Conservation (phyloP, 768 basidiomycete species). For the Paxillus rubicundulus region DNA sequence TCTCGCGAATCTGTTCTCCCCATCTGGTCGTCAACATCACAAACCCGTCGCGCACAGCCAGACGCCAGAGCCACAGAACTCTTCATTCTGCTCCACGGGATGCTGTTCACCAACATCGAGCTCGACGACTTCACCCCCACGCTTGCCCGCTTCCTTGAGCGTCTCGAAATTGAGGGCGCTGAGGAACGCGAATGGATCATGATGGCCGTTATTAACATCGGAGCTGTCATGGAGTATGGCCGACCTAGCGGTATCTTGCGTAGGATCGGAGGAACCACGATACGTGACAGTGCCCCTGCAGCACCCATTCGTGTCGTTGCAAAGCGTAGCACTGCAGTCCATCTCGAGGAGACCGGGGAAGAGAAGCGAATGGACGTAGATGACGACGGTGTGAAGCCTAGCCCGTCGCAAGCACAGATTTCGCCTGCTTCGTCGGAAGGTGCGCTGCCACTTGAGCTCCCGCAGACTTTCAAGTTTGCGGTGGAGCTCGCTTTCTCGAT, state of each 20-base stretch:
- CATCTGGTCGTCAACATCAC: conserved; percentile 74
- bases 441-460: conserved; percentile 43
- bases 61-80: conserved; percentile 74
- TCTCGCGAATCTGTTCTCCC: conserved; percentile 89
- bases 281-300: conserved; percentile 35
- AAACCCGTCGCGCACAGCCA: conserved; percentile 65
- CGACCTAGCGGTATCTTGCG: conserved; percentile 66
- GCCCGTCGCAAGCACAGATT: conserved; percentile 19
- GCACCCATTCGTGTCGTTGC: conserved; percentile 49
- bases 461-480: conserved; percentile 69
- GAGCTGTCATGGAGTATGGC: conserved; percentile 86
- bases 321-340: conserved; percentile 39
- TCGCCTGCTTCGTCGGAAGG: conserved; percentile 32
- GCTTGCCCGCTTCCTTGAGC: conserved; percentile 82
- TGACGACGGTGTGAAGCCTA: conserved; percentile 37
- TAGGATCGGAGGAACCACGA: conserved; percentile 50
- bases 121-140: conserved; percentile 87
- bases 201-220: conserved; percentile 88
- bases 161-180: conserved; percentile 76
- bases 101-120: conserved; percentile 94
- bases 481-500: conserved; percentile 77
- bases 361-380: conserved; percentile 67
- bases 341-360: conserved; percentile 38
- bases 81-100: conserved; percentile 91
- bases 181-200: conserved; percentile 92